phyloP scores from a whole-genome alignment of 2,329 filamentous ascomycete species.

The Penicillium paneum region DNA sequence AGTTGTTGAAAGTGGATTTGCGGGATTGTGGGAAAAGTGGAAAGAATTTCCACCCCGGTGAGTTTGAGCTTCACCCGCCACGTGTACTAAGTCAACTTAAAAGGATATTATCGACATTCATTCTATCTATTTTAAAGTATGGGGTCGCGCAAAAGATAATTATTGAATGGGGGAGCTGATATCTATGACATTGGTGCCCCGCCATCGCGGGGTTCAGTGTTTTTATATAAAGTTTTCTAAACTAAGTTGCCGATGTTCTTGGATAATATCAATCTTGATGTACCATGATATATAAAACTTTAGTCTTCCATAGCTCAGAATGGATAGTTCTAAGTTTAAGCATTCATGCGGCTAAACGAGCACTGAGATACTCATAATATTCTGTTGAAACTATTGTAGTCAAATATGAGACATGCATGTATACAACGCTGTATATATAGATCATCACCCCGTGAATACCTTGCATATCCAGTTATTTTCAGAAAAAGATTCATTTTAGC shows the following conservation, averaged over 20 bases:
- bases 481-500: neutral
- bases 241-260: neutral
- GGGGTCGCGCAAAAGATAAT: neutral
- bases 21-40: constrained; percentile 2
- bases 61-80: neutral
- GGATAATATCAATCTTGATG: neutral
- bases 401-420: no score
- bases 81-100: neutral
- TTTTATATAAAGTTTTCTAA: neutral
- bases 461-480: neutral
- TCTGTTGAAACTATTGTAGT: no score
- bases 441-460: neutral
- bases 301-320: no score
- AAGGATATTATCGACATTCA: neutral
- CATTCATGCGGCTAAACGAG: neutral
- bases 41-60: neutral
- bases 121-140: neutral
- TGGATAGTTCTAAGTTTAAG: neutral
- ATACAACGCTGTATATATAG: no score
- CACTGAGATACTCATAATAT: neutral
- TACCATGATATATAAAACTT: no score
- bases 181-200: neutral
- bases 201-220: neutral
- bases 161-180: neutral
- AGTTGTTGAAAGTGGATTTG: constrained; percentile 1